These are phyloP conservation scores for Boletus sp. DNA, from an alignment of 1,284 basidiomycete genomes.

Conservation along the genomic window DNA sequence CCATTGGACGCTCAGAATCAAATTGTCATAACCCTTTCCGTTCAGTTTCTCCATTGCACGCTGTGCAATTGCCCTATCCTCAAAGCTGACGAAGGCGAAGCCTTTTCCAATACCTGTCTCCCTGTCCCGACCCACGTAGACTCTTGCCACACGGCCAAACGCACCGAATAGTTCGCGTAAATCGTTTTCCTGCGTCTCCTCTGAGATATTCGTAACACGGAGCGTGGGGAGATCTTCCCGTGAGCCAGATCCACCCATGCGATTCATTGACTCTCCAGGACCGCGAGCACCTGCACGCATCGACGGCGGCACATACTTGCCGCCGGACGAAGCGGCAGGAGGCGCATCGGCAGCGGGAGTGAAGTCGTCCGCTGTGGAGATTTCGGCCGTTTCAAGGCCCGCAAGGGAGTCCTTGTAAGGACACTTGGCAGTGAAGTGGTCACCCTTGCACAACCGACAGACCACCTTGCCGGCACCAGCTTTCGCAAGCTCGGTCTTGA, in stretches of 20 bases:
- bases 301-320: slow-evolving; percentile 92
- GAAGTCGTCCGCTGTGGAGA: slow-evolving; percentile 52
- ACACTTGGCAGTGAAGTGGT: slow-evolving; percentile 98
- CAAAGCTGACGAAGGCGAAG: slow-evolving; percentile 95
- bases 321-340: slow-evolving; percentile 41
- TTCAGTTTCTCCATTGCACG: slow-evolving; percentile 91
- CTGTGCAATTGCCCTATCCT: slow-evolving; percentile 78
- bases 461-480: slow-evolving; percentile 84
- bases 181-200: slow-evolving; percentile 94
- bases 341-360: slow-evolving; percentile 39
- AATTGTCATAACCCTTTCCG: slow-evolving; percentile 87
- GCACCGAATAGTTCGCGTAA: slow-evolving; percentile 85
- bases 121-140: slow-evolving; percentile 93
- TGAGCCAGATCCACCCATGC: slow-evolving; percentile 39
- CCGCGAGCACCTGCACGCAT: slow-evolving; percentile 72
- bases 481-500: slow-evolving; percentile 67
- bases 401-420: slow-evolving; percentile 94
- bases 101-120: slow-evolving; percentile 96
- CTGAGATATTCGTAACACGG: slow-evolving; percentile 94
- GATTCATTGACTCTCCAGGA: slow-evolving; percentile 82
- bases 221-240: slow-evolving; percentile 95
- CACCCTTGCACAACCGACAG: slow-evolving; percentile 94
- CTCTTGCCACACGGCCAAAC: slow-evolving; percentile 82
- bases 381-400: slow-evolving; percentile 63
- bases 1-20: slow-evolving; percentile 87